These are phyloP conservation scores for Corynascus novoguineensis DNA, from an alignment of 495 filamentous ascomycete species.

Conservation along the genomic window DNA sequence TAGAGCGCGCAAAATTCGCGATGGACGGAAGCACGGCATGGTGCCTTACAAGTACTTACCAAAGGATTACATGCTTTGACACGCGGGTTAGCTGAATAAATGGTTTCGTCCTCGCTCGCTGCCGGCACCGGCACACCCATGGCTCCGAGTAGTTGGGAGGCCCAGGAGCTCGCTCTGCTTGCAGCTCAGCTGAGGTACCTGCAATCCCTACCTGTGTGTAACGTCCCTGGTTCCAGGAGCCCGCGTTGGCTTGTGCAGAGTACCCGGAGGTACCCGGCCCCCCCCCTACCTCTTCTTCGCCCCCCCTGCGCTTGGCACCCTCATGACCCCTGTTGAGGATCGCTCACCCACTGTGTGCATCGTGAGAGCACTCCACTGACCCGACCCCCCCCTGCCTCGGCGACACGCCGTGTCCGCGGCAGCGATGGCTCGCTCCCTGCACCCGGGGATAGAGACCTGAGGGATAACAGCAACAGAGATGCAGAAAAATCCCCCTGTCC, in stretches of 20 bases:
- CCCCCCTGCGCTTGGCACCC: conserved; percentile 11
- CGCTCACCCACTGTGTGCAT: conserved; percentile 3
- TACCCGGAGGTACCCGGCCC: neutral
- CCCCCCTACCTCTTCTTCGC: neutral
- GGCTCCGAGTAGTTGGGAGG: neutral
- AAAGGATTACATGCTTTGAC: too few species aligned
- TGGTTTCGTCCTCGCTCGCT: too few species aligned
- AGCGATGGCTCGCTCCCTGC: too few species aligned
- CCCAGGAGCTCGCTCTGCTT: neutral
- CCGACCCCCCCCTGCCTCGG: conserved; percentile 9
- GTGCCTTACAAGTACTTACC: too few species aligned
- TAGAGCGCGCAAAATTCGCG: too few species aligned
- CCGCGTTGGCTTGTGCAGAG: neutral
- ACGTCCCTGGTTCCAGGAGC: neutral
- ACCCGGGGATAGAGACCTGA: too few species aligned
- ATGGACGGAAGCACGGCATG: too few species aligned
- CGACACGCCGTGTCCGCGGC: conserved; percentile 1
- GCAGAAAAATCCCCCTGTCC: neutral
- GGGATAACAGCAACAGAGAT: too few species aligned
- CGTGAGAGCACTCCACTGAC: conserved; percentile 5
- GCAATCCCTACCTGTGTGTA: too few species aligned
- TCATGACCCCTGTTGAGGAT: conserved; percentile 19
- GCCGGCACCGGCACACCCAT: neutral
- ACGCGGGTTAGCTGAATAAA: too few species aligned
- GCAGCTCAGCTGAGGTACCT: conserved; percentile 6